Conservation (phyloP, 2,329 filamentous ascomycete genomes). For the Cercospora sp. region DNA sequence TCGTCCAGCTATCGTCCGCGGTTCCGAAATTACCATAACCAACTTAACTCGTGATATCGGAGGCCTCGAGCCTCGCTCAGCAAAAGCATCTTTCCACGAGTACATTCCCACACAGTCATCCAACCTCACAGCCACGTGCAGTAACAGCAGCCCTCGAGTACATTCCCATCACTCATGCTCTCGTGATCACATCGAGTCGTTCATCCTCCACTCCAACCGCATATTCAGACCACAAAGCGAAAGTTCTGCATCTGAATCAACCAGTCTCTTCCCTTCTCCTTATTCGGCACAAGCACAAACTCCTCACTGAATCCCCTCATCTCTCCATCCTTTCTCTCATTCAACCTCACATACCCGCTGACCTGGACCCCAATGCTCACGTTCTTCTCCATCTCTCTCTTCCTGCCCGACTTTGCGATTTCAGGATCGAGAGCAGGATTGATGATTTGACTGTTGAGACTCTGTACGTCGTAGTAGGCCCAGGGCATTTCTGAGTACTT, state of each 20-base stretch:
- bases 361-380: conserved; percentile 73
- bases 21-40: background rate
- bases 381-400: conserved; percentile 54
- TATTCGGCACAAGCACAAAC: conserved; percentile 72
- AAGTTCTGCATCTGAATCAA: conserved; percentile 48
- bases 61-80: background rate
- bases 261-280: conserved; percentile 42
- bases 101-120: background rate
- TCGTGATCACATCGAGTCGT: background rate
- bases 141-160: background rate
- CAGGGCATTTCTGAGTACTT: conserved; percentile 63
- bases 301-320: conserved; percentile 75
- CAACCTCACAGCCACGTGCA: background rate
- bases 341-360: conserved; percentile 70
- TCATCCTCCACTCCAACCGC: background rate
- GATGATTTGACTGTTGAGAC: conserved; percentile 74
- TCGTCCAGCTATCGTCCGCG: background rate
- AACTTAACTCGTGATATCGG: background rate
- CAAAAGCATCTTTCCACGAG: background rate
- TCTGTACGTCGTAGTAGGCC: conserved; percentile 71
- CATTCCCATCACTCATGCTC: background rate
- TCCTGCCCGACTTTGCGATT: conserved; percentile 30
- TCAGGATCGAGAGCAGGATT: conserved; percentile 55
- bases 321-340: conserved; percentile 59
- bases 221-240: conserved; percentile 44